Conservation (phyloP, 2,329 filamentous ascomycete species). For the Rhinocladiella mackenziei region DNA sequence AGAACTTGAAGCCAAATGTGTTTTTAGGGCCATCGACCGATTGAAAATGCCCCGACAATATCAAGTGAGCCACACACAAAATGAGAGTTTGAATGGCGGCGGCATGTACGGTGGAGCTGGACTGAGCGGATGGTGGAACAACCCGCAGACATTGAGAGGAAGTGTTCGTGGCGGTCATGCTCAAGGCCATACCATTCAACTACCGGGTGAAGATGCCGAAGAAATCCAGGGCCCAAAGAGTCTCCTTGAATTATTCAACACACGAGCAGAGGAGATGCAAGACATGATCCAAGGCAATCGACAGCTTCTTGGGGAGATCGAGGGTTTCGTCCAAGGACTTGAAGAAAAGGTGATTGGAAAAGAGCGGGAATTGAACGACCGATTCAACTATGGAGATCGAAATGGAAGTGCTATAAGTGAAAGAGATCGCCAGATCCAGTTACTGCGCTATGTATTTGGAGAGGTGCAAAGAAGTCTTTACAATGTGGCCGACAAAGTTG, state of each 20-base stretch:
- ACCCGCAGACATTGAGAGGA: constrained; percentile 29
- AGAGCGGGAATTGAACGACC: constrained; percentile 48
- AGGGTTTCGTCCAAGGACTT: constrained; percentile 61
- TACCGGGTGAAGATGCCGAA: constrained; percentile 45
- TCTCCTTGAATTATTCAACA: constrained; percentile 61
- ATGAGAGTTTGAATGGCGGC: constrained; percentile 21
- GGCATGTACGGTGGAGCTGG: constrained; percentile 24
- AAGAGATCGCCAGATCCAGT: constrained; percentile 43
- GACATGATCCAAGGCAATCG: constrained; percentile 56
- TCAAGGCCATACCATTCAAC: constrained; percentile 42
- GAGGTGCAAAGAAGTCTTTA: constrained; percentile 65
- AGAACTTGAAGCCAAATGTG: constrained; percentile 65
- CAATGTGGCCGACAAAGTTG: constrained; percentile 59
- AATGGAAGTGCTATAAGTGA: constrained; percentile 39
- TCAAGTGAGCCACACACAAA: constrained; percentile 44
- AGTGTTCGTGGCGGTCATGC: constrained; percentile 34
- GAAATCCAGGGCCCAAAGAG: constrained; percentile 51
- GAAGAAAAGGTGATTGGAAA: constrained; percentile 46
- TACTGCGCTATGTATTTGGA: constrained; percentile 51
- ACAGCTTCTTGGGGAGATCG: constrained; percentile 59
- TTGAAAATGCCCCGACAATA: constrained; percentile 65
- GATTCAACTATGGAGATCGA: constrained; percentile 54
- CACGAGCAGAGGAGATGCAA: constrained; percentile 59
- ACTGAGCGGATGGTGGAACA: constrained; percentile 32
- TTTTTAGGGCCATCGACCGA: constrained; percentile 70